Evolutionary conservation across 352 stramenopile genomes (phyloP).

Genomic region (Thraustochytrium sp.): DNA sequence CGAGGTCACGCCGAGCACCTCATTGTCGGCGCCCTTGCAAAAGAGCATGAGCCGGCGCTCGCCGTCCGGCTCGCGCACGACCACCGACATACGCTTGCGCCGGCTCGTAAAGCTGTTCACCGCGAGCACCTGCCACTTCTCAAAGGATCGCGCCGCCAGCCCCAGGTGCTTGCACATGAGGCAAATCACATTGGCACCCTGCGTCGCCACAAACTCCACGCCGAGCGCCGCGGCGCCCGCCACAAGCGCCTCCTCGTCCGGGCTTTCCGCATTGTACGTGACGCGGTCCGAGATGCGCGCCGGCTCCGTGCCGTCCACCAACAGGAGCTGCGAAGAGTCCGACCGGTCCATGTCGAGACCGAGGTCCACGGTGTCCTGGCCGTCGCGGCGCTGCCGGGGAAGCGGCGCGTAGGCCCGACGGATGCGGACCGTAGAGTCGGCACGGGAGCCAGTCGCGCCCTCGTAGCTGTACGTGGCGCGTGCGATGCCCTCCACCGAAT

Average conservation of each 20-base stretch:
- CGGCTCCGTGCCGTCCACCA: not conserved
- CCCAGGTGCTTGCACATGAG: not conserved
- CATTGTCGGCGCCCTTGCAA: constrained; percentile 35
- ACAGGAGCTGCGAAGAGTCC: not conserved
- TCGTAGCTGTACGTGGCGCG: not conserved
- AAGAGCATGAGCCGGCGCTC: not conserved
- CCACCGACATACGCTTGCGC: constrained; percentile 95
- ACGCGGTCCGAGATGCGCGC: constrained; percentile 65
- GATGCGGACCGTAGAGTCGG: constrained; percentile 1
- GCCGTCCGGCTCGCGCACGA: constrained; percentile 49
- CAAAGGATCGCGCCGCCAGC: not conserved
- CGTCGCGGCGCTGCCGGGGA: too few species aligned
- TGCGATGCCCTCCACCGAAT: not conserved
- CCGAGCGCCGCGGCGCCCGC: constrained; percentile 71
- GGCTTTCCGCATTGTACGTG: constrained; percentile 67
- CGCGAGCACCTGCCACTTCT: constrained; percentile 73
- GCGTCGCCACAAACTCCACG: constrained; percentile 66
- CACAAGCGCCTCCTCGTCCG: constrained; percentile 84
- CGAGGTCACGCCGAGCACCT: not conserved
- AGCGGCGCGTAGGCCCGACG: not conserved
- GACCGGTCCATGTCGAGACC: not conserved
- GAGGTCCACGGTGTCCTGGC: not conserved
- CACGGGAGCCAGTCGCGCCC: not conserved
- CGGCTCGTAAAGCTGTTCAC: constrained; percentile 94
- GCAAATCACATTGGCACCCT: constrained; percentile 41